Percentiles rank a stretch among this genome's conserved stretches.
phyloP scores from a whole-genome alignment of 805 yeast species.

The Metschnikowia vanudenii region DNA sequence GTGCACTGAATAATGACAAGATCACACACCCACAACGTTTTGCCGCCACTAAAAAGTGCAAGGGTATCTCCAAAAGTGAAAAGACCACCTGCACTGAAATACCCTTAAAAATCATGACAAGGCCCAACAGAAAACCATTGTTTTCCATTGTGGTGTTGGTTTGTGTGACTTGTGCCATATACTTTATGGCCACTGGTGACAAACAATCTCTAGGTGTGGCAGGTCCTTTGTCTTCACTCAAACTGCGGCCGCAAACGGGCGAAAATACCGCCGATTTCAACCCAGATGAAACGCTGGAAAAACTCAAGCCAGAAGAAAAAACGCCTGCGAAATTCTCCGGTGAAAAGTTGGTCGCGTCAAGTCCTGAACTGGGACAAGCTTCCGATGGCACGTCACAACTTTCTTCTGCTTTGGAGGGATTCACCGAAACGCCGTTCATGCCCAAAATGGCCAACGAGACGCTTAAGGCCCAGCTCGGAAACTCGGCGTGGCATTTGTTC shows the following conservation, averaged over 20 bases:
- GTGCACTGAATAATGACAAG: no score
- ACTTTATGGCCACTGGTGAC: constrained; percentile 20
- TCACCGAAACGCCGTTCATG: constrained; percentile 66
- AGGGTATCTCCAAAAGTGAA: no score
- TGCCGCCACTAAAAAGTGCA: no score
- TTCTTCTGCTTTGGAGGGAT: constrained; percentile 3
- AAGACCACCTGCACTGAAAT: no score
- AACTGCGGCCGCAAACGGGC: background rate
- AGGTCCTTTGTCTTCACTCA: constrained; percentile 2
- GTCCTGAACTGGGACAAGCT: background rate
- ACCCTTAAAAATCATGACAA: constrained; percentile 3
- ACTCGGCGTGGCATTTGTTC: constrained; percentile 85
- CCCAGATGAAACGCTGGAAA: background rate
- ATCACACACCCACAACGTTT: no score
- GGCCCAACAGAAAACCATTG: constrained; percentile 15
- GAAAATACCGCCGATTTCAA: background rate
- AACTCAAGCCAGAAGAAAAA: constrained; percentile 4
- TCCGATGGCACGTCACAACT: no score
- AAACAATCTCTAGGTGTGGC: constrained; percentile 13
- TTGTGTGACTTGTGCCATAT: constrained; percentile 18
- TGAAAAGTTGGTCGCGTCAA: background rate
- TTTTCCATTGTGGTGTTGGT: constrained; percentile 15
- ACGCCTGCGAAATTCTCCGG: constrained; percentile 1
- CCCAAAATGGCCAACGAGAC: constrained; percentile 91
- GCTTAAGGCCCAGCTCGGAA: constrained; percentile 78